Evolutionary conservation across 1,284 basidiomycete genomes (phyloP).

Genomic region (Trametes pubescens): DNA sequence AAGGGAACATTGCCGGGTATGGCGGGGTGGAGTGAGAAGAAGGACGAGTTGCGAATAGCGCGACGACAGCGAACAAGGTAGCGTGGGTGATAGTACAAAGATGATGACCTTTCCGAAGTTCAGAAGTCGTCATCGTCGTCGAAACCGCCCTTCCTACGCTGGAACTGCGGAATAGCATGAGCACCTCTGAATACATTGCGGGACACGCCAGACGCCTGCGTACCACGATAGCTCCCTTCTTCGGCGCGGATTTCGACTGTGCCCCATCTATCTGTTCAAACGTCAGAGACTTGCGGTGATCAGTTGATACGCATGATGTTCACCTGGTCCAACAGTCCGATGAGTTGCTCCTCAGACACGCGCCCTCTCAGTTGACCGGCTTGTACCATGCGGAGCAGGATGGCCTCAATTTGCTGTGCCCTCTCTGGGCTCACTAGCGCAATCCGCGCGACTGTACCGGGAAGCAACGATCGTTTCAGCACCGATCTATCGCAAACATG

Average conservation of each 20-base stretch:
- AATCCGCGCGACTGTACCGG: slow-evolving; percentile 82
- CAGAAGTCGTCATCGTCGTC: slow-evolving; percentile 77
- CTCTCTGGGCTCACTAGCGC: slow-evolving; percentile 91
- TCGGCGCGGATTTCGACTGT: slow-evolving; percentile 58
- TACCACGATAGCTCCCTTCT: slow-evolving; percentile 77
- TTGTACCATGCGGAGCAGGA: slow-evolving; percentile 92
- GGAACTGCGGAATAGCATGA: slow-evolving; percentile 59
- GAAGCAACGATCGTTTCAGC: not conserved
- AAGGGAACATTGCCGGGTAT: not conserved
- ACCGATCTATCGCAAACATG: slow-evolving; percentile 1
- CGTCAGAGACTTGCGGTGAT: not conserved
- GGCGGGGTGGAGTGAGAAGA: not conserved
- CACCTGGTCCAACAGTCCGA: slow-evolving; percentile 93
- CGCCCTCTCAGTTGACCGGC: slow-evolving; percentile 89
- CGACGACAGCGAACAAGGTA: slow-evolving; percentile 11
- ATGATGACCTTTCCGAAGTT: slow-evolving; percentile 1
- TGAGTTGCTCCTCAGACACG: slow-evolving; percentile 90
- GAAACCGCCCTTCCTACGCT: slow-evolving; percentile 69
- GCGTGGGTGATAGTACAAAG: slow-evolving; percentile 16
- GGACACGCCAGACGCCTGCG: slow-evolving; percentile 39
- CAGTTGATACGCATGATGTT: slow-evolving; percentile 25
- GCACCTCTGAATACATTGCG: not conserved
- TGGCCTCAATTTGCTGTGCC: slow-evolving; percentile 86
- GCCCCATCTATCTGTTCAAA: slow-evolving; percentile 68
- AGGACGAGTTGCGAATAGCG: slow-evolving; percentile 5